Conservation (phyloP, 2,329 filamentous ascomycete species). For the Sporothrix protearum region DNA sequence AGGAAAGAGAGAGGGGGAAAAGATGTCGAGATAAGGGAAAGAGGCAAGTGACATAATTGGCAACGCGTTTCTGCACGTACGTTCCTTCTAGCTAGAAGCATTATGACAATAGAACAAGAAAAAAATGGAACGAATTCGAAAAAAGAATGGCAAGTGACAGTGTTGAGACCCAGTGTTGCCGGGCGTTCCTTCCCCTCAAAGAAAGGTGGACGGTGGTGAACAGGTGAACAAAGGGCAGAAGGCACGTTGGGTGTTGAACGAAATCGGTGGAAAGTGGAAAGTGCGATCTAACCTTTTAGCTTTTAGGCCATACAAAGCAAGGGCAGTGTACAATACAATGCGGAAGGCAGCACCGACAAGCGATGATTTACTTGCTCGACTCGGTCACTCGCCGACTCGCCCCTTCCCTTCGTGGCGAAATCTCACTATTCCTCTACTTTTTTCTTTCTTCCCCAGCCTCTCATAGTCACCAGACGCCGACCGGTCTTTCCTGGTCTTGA, state of each 20-base stretch:
- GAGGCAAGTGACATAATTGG: neutral
- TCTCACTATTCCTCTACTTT: neutral
- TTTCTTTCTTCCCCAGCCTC: neutral
- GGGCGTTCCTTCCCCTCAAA: neutral
- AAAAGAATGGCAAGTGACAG: neutral
- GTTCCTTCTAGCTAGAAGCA: neutral
- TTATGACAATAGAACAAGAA: neutral
- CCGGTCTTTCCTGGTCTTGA: neutral
- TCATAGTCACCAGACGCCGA: neutral
- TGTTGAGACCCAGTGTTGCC: neutral
- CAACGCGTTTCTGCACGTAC: neutral
- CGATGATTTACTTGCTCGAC: neutral
- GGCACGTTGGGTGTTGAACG: neutral
- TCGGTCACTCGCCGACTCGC: neutral
- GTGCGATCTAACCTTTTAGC: neutral
- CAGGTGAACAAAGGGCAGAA: no score
- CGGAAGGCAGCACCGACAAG: neutral
- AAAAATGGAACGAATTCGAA: neutral
- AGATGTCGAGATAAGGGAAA: constrained; percentile 4
- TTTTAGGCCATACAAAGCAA: neutral
- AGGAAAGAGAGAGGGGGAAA: constrained; percentile 3
- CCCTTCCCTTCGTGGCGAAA: neutral
- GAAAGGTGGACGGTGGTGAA: neutral
- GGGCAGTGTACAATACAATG: neutral
- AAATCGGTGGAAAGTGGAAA: neutral